These are phyloP conservation scores for Talaromyces ruber DNA, from an alignment of 495 filamentous ascomycete genomes.

Conservation along the genomic window DNA sequence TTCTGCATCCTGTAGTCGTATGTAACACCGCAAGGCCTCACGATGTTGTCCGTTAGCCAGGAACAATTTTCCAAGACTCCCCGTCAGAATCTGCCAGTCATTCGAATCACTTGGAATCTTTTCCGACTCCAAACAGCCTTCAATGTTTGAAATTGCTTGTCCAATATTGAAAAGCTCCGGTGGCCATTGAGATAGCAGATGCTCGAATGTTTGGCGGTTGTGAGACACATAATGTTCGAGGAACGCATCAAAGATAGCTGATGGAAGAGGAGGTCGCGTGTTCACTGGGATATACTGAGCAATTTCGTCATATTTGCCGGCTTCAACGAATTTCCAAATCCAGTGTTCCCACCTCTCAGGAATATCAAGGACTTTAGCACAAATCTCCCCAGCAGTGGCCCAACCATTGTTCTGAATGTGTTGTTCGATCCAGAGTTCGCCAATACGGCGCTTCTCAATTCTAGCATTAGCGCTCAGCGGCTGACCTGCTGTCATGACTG, in stretches of 20 bases:
- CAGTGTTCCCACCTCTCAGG: slow-evolving; percentile 86
- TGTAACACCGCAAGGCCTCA: slow-evolving; percentile 82
- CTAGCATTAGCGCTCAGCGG: slow-evolving; percentile 53
- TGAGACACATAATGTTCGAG: slow-evolving; percentile 74
- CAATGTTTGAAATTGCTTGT: slow-evolving; percentile 59
- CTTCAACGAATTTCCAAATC: slow-evolving; percentile 82
- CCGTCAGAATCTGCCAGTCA: slow-evolving; percentile 78
- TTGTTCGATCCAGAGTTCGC: slow-evolving; percentile 87
- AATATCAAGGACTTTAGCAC: slow-evolving; percentile 71
- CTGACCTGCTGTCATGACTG: slow-evolving; percentile 39
- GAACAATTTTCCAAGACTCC: slow-evolving; percentile 74
- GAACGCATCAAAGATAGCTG: slow-evolving; percentile 77
- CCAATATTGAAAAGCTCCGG: slow-evolving; percentile 72
- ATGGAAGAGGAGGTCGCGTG: slow-evolving; percentile 69
- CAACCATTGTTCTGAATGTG: slow-evolving; percentile 66
- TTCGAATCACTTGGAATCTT: slow-evolving; percentile 63
- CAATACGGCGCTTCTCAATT: slow-evolving; percentile 85
- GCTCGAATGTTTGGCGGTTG: slow-evolving; percentile 58
- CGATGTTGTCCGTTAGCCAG: slow-evolving; percentile 68
- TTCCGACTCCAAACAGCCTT: slow-evolving; percentile 61
- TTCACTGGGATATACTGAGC: slow-evolving; percentile 71
- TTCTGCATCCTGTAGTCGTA: slow-evolving; percentile 84
- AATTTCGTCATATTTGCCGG: slow-evolving; percentile 81
- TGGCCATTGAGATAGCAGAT: slow-evolving; percentile 79
- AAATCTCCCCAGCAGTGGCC: slow-evolving; percentile 65